These are phyloP conservation scores for Cystobasidium pallidum DNA, from an alignment of 1,284 basidiomycete species.

Conservation along the genomic window DNA sequence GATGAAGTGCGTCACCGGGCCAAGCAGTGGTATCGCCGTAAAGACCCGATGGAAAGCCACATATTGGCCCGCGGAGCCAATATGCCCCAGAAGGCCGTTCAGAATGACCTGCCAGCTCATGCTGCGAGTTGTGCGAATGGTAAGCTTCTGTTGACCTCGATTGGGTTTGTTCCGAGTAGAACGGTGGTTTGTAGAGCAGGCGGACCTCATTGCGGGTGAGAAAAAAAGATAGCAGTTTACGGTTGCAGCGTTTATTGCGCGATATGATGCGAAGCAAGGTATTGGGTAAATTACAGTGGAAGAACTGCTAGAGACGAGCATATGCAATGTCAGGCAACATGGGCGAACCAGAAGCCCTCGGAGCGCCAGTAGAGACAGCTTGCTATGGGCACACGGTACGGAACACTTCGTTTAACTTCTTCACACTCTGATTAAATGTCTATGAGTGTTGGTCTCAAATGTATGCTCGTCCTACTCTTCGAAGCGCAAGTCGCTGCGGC, in stretches of 20 bases:
- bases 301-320: background rate
- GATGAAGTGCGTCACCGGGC: slow-evolving; percentile 37
- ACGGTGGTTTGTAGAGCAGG: no score
- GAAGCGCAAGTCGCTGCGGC: slow-evolving; percentile 35
- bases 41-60: slow-evolving; percentile 36
- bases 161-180: slow-evolving; percentile 3
- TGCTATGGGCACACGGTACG: no score
- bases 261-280: no score
- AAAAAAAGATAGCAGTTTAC: no score
- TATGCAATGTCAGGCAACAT: background rate
- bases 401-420: no score
- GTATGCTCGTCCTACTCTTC: slow-evolving; percentile 13
- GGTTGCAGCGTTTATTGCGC: no score
- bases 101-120: slow-evolving; percentile 11
- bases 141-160: slow-evolving; percentile 14
- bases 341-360: no score
- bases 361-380: no score
- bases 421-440: no score
- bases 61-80: slow-evolving; percentile 40
- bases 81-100: slow-evolving; percentile 6
- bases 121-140: background rate
- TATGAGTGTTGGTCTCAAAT: background rate
- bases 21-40: slow-evolving; percentile 8
- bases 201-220: no score
- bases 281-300: no score